Evolutionary conservation across 2,329 filamentous ascomycete species (phyloP).

Genomic region (Pseudocercospora crystallina): DNA sequence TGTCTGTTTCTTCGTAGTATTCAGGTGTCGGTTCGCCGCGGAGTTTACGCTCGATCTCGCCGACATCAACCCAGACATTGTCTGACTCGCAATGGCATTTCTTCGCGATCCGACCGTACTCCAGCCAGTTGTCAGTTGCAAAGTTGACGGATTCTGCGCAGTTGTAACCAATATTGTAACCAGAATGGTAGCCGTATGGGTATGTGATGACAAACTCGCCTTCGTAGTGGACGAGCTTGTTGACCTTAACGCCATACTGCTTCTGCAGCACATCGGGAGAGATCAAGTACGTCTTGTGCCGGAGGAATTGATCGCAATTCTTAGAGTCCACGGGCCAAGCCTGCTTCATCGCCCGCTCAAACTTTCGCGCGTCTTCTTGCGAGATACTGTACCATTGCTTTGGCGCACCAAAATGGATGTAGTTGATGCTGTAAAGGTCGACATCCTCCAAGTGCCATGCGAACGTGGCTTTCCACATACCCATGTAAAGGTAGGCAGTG

Average conservation of each 20-base stretch:
- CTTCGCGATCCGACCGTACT: conserved; percentile 92
- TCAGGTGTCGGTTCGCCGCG: conserved; percentile 79
- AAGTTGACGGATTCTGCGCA: conserved; percentile 99
- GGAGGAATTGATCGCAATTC: conserved; percentile 90
- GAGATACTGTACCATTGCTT: conserved; percentile 99
- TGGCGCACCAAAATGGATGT: conserved; percentile 95
- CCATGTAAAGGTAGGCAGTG: conserved; percentile 93
- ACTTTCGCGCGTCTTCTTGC: conserved; percentile 86
- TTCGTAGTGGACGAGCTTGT: conserved; percentile 91
- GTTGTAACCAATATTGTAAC: conserved; percentile 97
- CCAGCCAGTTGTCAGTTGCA: conserved; percentile 89
- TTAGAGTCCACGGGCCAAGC: conserved; percentile 96
- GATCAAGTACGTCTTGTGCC: conserved; percentile 96
- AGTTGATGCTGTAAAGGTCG: conserved; percentile 99
- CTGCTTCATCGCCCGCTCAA: conserved; percentile 90
- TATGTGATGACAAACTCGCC: conserved; percentile 99
- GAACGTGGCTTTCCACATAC: conserved; percentile 99
- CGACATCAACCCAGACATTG: conserved; percentile 97
- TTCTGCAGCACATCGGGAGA: conserved; percentile 84
- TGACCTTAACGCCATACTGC: conserved; percentile 92
- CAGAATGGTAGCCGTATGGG: conserved; percentile 96
- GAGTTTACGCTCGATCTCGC: conserved; percentile 91
- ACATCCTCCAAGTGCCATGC: conserved; percentile 99
- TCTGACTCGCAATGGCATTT: conserved; percentile 96
- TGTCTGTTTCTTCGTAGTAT: conserved; percentile 76